Conservation (phyloP, 164 flowering plant species). For the Liriodendron chinense region DNA sequence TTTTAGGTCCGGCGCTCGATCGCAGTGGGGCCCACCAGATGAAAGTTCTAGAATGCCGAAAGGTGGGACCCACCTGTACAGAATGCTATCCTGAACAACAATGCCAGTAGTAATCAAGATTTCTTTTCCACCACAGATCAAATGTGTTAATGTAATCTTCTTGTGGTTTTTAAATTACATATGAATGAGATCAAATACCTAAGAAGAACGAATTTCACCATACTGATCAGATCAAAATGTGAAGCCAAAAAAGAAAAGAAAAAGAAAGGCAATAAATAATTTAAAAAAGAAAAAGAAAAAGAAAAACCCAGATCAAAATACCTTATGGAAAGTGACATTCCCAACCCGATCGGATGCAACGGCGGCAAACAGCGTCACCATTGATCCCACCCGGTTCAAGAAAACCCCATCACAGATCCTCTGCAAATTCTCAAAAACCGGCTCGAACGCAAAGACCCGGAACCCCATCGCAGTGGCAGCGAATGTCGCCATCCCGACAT, state of each 20-base stretch:
- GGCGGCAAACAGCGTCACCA: slow-evolving; percentile 78
- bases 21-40: no score
- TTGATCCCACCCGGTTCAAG: slow-evolving; percentile 65
- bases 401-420: slow-evolving; percentile 93
- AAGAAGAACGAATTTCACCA: not conserved
- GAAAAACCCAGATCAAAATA: slow-evolving; percentile 16
- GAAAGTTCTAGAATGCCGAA: no score
- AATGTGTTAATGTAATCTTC: no score
- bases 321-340: slow-evolving; percentile 93
- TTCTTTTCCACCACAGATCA: no score
- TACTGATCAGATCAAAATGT: not conserved
- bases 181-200: not conserved
- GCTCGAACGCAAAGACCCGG: slow-evolving; percentile 83
- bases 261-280: not conserved
- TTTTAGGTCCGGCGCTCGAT: no score
- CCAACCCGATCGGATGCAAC: slow-evolving; percentile 85
- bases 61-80: no score
- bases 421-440: slow-evolving; percentile 96
- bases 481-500: slow-evolving; percentile 95
- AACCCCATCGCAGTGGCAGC: slow-evolving; percentile 98
- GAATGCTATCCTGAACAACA: no score
- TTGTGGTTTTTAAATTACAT: not conserved
- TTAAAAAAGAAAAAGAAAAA: not conserved
- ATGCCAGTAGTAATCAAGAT: no score
- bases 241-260: not conserved